Evolutionary conservation across 2,329 filamentous ascomycete genomes (phyloP).

Genomic region (Aspergillus ustus): DNA sequence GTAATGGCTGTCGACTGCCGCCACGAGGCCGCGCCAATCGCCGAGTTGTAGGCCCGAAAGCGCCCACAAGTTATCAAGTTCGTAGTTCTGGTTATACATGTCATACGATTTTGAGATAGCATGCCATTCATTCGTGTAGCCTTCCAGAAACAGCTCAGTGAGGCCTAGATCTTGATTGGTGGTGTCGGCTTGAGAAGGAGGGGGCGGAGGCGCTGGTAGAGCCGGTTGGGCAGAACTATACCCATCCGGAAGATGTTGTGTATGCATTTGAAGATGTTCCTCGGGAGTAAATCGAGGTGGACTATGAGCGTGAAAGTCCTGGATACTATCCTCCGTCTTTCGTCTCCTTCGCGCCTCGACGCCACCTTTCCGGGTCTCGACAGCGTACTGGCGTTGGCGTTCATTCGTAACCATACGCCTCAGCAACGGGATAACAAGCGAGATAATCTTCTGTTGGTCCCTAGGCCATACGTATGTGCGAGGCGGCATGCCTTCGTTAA

Average conservation of each 20-base stretch:
- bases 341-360: constrained; percentile 44
- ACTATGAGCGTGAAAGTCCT: constrained; percentile 31
- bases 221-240: constrained; percentile 29
- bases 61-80: constrained; percentile 47
- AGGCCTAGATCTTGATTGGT: constrained; percentile 36
- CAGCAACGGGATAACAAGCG: constrained; percentile 61
- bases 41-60: constrained; percentile 47
- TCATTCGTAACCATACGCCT: constrained; percentile 65
- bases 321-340: constrained; percentile 41
- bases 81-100: constrained; percentile 44
- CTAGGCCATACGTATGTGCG: constrained; percentile 58
- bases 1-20: constrained; percentile 50
- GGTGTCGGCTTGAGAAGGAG: constrained; percentile 32
- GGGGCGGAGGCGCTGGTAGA: constrained; percentile 29
- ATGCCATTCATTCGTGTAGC: constrained; percentile 46
- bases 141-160: constrained; percentile 42
- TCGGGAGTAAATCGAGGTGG: constrained; percentile 31
- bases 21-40: constrained; percentile 50
- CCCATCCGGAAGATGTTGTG: constrained; percentile 31
- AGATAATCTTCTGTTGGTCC: constrained; percentile 60
- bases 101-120: constrained; percentile 42
- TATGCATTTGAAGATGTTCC: constrained; percentile 39
- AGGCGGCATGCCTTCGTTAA: constrained; percentile 44
- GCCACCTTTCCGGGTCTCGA: constrained; percentile 58
- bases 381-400: constrained; percentile 61